Evolutionary conservation across 2,329 filamentous ascomycete genomes (phyloP).

Genomic region (Pseudogymnoascus sp.): DNA sequence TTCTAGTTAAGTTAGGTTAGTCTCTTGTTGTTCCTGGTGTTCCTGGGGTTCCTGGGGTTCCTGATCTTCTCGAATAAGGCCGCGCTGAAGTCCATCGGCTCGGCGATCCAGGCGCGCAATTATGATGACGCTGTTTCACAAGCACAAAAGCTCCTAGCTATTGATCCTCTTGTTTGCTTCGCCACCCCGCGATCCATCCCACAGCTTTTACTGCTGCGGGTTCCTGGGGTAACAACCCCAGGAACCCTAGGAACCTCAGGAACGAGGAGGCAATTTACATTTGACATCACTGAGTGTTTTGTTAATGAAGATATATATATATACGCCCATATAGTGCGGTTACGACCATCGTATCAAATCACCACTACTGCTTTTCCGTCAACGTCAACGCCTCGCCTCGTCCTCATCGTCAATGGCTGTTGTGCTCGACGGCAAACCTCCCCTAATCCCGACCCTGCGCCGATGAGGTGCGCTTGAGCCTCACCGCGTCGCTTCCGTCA

Average conservation of each 20-base stretch:
- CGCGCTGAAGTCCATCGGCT: constrained; percentile 71
- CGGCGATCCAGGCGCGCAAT: constrained; percentile 68
- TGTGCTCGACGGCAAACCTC: background rate
- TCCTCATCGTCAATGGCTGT: background rate
- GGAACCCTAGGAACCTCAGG: no score
- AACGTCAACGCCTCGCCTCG: background rate
- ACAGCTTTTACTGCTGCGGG: no score
- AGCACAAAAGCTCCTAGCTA: constrained; percentile 59
- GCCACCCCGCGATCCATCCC: no score
- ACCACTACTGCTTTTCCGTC: background rate
- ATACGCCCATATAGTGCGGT: background rate
- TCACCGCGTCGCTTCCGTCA: background rate
- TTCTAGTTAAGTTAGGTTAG: no score
- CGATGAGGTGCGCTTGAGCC: constrained; percentile 5
- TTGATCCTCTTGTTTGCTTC: no score
- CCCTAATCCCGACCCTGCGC: background rate
- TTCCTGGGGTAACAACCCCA: no score
- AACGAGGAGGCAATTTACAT: no score
- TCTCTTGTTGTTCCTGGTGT: no score
- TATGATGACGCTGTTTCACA: constrained; percentile 68
- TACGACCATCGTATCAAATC: background rate
- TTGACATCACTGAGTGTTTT: no score
- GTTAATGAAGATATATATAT: background rate
- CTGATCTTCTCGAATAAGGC: constrained; percentile 50
- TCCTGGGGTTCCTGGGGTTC: no score